Percentiles rank a stretch among this genome's conserved stretches.
These are phyloP conservation scores for Ophiostoma novo-ulmi DNA, from an alignment of 2,329 filamentous ascomycete genomes.

Conservation along the genomic window DNA sequence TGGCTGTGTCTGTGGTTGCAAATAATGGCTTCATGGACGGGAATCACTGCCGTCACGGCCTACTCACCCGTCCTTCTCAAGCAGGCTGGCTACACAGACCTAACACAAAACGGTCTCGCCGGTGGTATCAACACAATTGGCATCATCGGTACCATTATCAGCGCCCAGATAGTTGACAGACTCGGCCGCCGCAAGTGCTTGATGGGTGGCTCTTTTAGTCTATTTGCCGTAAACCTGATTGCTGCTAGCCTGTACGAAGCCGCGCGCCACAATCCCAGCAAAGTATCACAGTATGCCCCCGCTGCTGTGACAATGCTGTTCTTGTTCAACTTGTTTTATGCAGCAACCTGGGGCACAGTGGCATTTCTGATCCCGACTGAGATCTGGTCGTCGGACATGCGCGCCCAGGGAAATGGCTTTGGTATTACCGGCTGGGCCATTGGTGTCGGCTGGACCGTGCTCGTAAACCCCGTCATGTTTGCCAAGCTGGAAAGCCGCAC, in stretches of 20 bases:
- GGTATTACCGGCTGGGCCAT: constrained; percentile 56
- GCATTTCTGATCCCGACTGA: constrained; percentile 50
- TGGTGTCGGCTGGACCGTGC: constrained; percentile 50
- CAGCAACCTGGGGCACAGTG: constrained; percentile 46
- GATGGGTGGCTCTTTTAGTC: constrained; percentile 37
- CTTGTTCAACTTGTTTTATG: constrained; percentile 48
- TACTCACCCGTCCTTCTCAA: constrained; percentile 36
- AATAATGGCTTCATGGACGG: constrained; percentile 43
- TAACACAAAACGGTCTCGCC: constrained; percentile 44
- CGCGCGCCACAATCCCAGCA: constrained; percentile 35
- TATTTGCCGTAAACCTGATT: constrained; percentile 39
- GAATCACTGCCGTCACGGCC: constrained; percentile 40
- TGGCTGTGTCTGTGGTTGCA: constrained; percentile 40
- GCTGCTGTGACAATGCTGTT: constrained; percentile 46
- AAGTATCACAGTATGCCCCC: constrained; percentile 39
- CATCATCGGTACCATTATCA: constrained; percentile 47
- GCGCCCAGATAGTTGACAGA: constrained; percentile 47
- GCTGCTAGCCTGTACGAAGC: constrained; percentile 42
- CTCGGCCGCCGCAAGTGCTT: constrained; percentile 42
- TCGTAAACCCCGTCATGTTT: constrained; percentile 52
- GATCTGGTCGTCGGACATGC: constrained; percentile 52
- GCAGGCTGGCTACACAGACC: constrained; percentile 35
- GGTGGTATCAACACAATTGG: constrained; percentile 50
- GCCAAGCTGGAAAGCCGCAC: constrained; percentile 42
- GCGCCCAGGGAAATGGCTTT: constrained; percentile 56